A percentile compares a stretch with the other conserved stretches of the same genome.
Conservation (phyloP, 1,284 basidiomycete species). For the Boletellus dicymbophilus region DNA sequence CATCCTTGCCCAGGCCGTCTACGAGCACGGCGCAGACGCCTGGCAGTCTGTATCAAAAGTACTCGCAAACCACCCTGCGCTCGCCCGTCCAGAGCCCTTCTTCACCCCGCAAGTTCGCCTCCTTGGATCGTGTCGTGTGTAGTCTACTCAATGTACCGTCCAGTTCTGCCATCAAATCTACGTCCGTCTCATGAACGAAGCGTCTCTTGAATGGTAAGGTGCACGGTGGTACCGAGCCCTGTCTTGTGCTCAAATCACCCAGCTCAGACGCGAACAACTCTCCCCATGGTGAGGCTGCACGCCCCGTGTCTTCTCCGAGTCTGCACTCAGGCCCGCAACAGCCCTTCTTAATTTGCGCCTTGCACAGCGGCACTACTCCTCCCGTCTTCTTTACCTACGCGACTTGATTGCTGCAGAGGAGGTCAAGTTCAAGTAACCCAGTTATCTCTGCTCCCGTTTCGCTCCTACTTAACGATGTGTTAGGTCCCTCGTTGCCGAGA, state of each 20-base stretch:
- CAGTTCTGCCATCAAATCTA: constrained; percentile 74
- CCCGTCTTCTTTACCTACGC: constrained; percentile 71
- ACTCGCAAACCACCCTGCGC: constrained; percentile 67
- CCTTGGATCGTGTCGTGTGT: constrained; percentile 8
- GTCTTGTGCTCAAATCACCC: constrained; percentile 14
- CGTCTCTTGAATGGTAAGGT: constrained; percentile 66
- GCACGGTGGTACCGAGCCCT: not conserved
- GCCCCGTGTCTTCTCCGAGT: constrained; percentile 1
- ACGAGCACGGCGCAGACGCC: constrained; percentile 76
- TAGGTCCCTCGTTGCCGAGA: constrained; percentile 64
- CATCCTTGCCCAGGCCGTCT: constrained; percentile 82
- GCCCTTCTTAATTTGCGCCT: constrained; percentile 61
- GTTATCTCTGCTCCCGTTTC: not conserved
- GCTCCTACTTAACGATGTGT: not conserved
- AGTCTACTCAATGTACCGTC: constrained; percentile 25
- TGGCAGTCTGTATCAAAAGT: constrained; percentile 73
- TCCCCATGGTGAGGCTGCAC: constrained; percentile 39
- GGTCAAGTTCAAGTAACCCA: constrained; percentile 69
- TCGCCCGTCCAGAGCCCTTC: constrained; percentile 60
- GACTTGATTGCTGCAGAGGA: constrained; percentile 73
- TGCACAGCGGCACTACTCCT: constrained; percentile 71
- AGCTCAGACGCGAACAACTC: constrained; percentile 44
- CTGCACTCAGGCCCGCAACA: constrained; percentile 20
- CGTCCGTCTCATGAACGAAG: constrained; percentile 64
- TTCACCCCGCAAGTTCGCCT: constrained; percentile 65